Base-by-base conservation (phyloP, 192 early-diverging fungal genomes). In the Chytriomyces confervae region DNA sequence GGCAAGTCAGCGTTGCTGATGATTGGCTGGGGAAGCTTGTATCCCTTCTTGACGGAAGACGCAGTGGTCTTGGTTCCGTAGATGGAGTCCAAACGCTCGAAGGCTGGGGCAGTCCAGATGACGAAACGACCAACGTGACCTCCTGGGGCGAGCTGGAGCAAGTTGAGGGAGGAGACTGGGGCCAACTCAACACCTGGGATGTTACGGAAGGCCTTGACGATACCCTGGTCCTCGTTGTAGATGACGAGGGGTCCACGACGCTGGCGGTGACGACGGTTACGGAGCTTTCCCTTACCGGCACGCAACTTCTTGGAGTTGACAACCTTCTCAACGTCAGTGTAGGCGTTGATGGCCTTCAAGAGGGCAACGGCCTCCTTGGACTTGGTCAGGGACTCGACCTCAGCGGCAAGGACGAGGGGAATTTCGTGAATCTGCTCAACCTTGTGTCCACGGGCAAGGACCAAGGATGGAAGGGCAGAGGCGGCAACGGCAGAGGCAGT, bases 91-190 rank as follows among this genome's bases (percentile, higher is more conserved):
- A 99, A 92, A 50, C 93, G 87, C 82, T 91, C 91, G 84, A 98
- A 97, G 77, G 96, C 96, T 60, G 88, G 83, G 84, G 94, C 90
- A 78, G 97, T 96, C 97, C 97, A 99, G 95, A 98, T 96, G 85
- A 97, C 88, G 89, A 99, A 99, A 84, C 96, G 95, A 78, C 97
- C 96, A 83, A 99, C 88, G 89, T 99, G 96, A 83, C 96, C 96
- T 86, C 97, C 97, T 71, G 97, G 96, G 74, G 96, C 96, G 72
- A 99, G 90, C 89, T 97, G 96, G 84, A 99, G 91, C 84, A 99
- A 91, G 94, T 98, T 99, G 73, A 99, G 89, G 85, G 88, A 84
- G 75, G 89, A 87, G 68, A 99, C 94, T 82, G 92, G 91, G 81
- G 77, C 94, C 71, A 95, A 85, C 89, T 99, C 97, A 77, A 99